Evolutionary conservation across 495 filamentous ascomycete species (phyloP), one percentile per base, ranked within the genome.

Genomic region (Filosporella fistucella): DNA sequence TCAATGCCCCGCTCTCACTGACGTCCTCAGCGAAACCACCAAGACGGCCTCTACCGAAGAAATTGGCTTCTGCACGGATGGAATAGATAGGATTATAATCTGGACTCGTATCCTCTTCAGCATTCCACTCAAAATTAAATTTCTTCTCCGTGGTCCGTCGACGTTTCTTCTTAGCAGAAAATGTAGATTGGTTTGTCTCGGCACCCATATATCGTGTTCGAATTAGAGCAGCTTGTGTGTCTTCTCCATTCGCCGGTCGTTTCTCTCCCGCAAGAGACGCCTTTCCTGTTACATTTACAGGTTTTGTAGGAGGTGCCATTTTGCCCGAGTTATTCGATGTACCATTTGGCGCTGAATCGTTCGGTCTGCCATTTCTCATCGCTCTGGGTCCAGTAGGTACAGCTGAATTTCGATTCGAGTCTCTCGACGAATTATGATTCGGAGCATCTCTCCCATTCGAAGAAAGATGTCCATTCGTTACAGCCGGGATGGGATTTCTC

Each of bases 61-160:
- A 86, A 47, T 80, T 82, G 1, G 81, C 77, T 48, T 89, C 85
- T 2, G 82, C 74, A 33, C 85, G 75, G 21, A 82, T 71, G 34
- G 86, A 76, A 63, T 97, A 96, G 12, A 96, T 68, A 6, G 91
- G 91, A 56, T 95, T 94, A 57, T 91, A 89, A 53, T 94, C 90
- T 2, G 72, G 72, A 51, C 86, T 95, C 12, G 93, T 99, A 63
- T 99, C 93, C 57, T 99, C 93, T 57, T 96, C 90, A 2, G 80
- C 75, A 55, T 95, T 95, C 93, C 93, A 99, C 63, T 97, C 93
- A 55, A 99, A 97, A 60, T 96, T 98, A 75, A 98, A 98, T 61
- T 97, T 96, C 67, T 91, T 88, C 63, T 96, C 91, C 9, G 89
- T 90, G 1, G 91, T 95, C 52, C 94, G 76, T 64, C 85, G 84